phyloP scores from a whole-genome alignment of 371 early-diverging fungal species.

The Apophysomyces trapeziformis region DNA sequence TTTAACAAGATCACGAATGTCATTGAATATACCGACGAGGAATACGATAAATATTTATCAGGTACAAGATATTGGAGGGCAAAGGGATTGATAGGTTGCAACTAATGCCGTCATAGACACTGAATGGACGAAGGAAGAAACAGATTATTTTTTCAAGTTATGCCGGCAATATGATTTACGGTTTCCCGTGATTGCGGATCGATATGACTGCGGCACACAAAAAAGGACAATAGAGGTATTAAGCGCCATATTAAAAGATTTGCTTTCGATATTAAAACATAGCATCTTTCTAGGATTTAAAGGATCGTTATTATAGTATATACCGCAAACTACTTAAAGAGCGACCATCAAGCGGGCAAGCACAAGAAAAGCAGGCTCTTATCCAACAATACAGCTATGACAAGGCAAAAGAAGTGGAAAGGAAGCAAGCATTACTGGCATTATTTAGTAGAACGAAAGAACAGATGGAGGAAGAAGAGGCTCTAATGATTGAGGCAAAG shows the following conservation, averaged over 20 bases:
- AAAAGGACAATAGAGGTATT: slow-evolving; percentile 42
- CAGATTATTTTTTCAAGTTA: slow-evolving; percentile 79
- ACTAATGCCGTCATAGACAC: slow-evolving; percentile 43
- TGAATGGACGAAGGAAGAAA: slow-evolving; percentile 87
- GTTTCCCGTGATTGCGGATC: slow-evolving; percentile 84
- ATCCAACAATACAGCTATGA: slow-evolving; percentile 56
- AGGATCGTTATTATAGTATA: slow-evolving; percentile 79
- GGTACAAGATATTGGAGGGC: slow-evolving; percentile 22
- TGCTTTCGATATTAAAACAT: too few species aligned
- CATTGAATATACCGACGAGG: slow-evolving; percentile 69
- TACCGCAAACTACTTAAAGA: slow-evolving; percentile 57
- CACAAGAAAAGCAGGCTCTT: slow-evolving; percentile 39
- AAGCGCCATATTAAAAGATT: not conserved
- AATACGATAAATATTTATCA: slow-evolving; percentile 65
- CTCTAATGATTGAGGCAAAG: slow-evolving; percentile 74
- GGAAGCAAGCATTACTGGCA: slow-evolving; percentile 76
- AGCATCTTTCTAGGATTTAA: slow-evolving; percentile 65
- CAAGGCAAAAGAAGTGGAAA: slow-evolving; percentile 71
- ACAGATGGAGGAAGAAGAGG: slow-evolving; percentile 86
- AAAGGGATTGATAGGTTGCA: not conserved
- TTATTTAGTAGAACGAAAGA: slow-evolving; percentile 77
- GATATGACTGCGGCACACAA: slow-evolving; percentile 64
- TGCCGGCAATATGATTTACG: slow-evolving; percentile 81
- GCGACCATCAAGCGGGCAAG: slow-evolving; percentile 41
- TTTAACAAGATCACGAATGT: slow-evolving; percentile 70